Base-by-base conservation (phyloP, 2,329 filamentous ascomycete genomes). In the Akanthomyces dipterigenus region DNA sequence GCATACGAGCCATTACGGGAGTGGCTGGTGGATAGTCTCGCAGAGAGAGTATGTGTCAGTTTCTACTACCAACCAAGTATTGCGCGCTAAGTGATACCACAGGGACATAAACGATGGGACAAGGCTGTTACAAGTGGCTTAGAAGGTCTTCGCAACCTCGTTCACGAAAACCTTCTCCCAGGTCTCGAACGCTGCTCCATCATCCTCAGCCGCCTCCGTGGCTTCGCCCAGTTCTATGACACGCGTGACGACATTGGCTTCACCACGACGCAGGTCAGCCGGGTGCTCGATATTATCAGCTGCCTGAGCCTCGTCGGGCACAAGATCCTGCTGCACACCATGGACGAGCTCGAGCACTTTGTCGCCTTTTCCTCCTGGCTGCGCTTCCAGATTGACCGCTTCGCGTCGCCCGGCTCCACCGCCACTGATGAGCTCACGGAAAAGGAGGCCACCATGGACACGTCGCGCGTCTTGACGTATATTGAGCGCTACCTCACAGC, bases 81-180 rank as follows among this genome's bases (percentile, higher is more conserved):
- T 55, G 24, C 34, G 22, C 24, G 11, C 55, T 45, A 48, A 54
- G 45, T 57, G 56, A 64, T 61, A 43, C 28, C 20, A 22, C 55
- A 95, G 88, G 92, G 92, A 0, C 90, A 96, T 68, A 97, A 96
- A 74, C 82, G 95, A 54, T 99, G 95, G 95, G 93, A 98, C 65
- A 96, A 93, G 69, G 88, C 90, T 6, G 89, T 96, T 2, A 82
- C 84, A 1, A 85, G 86, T 4, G 91, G 92, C 1, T 87, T 97
- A 22, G 87, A 90, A 63, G 88, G 86, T 59, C 81, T 98, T 11
- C 85, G 91, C 55, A 83, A 85, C 57, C 80, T 98, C 14, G 80
- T 92, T 0, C 93, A 96, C 69, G 88, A 96, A 70, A 93, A 96
- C 71, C 86, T 97, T 56, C 80, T 98, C 2, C 95, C 95, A 0